Evolutionary conservation across 768 basidiomycete genomes (phyloP), one percentile per base, ranked within the genome.

Genomic region (Exsudoporus frostii): DNA sequence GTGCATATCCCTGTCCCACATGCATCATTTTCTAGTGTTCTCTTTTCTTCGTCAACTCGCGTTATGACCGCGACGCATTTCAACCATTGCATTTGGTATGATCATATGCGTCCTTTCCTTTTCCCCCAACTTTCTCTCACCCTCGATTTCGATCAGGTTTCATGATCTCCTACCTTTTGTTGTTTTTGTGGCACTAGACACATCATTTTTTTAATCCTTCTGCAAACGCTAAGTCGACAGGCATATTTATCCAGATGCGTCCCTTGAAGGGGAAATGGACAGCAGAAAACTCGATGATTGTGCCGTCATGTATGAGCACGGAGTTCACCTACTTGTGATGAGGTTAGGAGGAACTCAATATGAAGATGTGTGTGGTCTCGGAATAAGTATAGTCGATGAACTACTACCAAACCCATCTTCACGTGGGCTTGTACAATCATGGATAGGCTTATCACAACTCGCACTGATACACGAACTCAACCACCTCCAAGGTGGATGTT

Each of bases 1-100:
- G n/a, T n/a, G n/a, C n/a, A 60, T 61, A 49, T 56, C 43, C 51
- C 22, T 29, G 45, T 43, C 10, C 22, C 39, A 36, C 48, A 43
- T 53, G 45, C 42, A 50, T 43, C 19, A 36, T 46, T 24, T 44
- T 44, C 40, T 9, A 1, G 17, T 20, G 11, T 30, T 34, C 6
- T 3, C 29, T 6, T 14, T n/a, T 22, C 30, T 15, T 32, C 33
- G 24, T 22, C 27, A 10, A 10, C 42, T 38, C 40, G 54, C n/a
- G n/a, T n/a, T n/a, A n/a, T n/a, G n/a, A n/a, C 54, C 24, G 5
- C 11, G 32, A 25, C 11, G 27, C 27, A 27, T n/a, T 27, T 27
- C 8, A 7, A n/a, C n/a, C n/a, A n/a, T n/a, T n/a, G n/a, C 7
- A 13, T 15, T 54, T 32, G 41, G 10, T 9, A 46, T 11, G 29